phyloP scores from a whole-genome alignment of 1,139 yeast species.

The Saccharomyces pastorianus region DNA sequence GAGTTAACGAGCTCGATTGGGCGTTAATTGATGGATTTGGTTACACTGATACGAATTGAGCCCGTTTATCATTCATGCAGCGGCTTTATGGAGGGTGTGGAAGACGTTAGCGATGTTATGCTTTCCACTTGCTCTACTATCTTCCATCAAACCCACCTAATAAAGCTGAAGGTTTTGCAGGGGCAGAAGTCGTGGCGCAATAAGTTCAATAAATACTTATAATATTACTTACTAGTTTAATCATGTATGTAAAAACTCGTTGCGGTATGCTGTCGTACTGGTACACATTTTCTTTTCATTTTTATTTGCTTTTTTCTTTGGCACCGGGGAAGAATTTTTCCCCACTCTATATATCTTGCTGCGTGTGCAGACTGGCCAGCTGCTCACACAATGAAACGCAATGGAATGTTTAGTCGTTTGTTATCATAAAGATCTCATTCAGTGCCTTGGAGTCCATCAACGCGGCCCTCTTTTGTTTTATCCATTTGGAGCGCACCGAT shows the following conservation, averaged over 20 bases:
- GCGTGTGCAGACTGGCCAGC: not conserved
- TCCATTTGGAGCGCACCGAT: slow-evolving; percentile 78
- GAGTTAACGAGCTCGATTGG: not conserved
- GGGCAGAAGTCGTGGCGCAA: not conserved
- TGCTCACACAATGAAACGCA: not conserved
- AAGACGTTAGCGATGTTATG: not conserved
- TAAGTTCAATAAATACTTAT: not conserved
- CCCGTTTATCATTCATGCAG: not conserved
- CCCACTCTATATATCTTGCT: not conserved
- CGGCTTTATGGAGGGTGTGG: not conserved
- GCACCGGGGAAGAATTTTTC: not conserved
- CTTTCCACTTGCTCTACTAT: not conserved
- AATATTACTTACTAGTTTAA: not conserved
- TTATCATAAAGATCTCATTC: slow-evolving; percentile 86
- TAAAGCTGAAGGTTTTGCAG: not conserved
- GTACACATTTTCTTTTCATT: not conserved
- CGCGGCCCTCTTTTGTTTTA: slow-evolving; percentile 82
- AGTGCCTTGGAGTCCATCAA: slow-evolving; percentile 82
- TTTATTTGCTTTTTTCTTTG: not conserved
- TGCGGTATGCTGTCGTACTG: not conserved
- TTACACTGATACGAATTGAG: not conserved
- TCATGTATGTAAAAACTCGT: not conserved
- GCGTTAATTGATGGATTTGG: not conserved
- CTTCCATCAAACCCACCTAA: not conserved
- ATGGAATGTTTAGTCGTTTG: slow-evolving; percentile 32